phyloP scores from a whole-genome alignment of 768 basidiomycete species.

The Dioszegia aurantiaca region DNA sequence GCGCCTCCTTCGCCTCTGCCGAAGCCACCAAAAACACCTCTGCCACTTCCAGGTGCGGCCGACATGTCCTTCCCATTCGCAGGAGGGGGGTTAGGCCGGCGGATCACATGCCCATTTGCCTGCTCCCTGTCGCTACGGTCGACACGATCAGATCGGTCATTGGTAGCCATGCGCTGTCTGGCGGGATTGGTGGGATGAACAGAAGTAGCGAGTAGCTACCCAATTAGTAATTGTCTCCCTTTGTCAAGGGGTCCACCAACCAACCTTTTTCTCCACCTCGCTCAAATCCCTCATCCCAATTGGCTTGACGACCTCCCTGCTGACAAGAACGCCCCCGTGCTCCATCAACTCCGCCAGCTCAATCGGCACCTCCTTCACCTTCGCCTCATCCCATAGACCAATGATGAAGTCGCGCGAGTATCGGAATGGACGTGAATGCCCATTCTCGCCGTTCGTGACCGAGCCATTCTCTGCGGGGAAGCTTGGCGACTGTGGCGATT shows the following conservation, averaged over 20 bases:
- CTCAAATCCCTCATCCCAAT: constrained; percentile 72
- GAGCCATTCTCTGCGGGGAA: constrained; percentile 35
- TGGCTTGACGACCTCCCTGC: constrained; percentile 70
- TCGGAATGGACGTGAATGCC: constrained; percentile 39
- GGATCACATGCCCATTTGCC: constrained; percentile 6
- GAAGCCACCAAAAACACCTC: constrained; percentile 35
- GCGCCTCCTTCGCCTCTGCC: constrained; percentile 50
- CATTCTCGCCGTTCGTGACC: constrained; percentile 34
- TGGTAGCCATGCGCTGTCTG: constrained; percentile 61
- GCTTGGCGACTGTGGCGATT: constrained; percentile 31
- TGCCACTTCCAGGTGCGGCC: background rate
- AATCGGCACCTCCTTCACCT: constrained; percentile 65
- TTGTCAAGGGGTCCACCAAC: constrained; percentile 36
- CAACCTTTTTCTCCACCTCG: constrained; percentile 84
- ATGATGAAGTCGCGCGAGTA: constrained; percentile 48
- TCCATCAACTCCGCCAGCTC: constrained; percentile 64
- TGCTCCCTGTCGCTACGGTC: constrained; percentile 9
- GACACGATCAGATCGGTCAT: constrained; percentile 1
- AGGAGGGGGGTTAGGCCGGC: constrained; percentile 9
- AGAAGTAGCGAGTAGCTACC: constrained; percentile 72
- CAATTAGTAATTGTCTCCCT: constrained; percentile 18
- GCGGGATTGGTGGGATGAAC: constrained; percentile 79
- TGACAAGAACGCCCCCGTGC: constrained; percentile 47
- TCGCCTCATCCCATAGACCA: constrained; percentile 56
- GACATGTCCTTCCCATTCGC: constrained; percentile 6